phyloP scores from a whole-genome alignment of 768 basidiomycete genomes.

The Gyrodon lividus region DNA sequence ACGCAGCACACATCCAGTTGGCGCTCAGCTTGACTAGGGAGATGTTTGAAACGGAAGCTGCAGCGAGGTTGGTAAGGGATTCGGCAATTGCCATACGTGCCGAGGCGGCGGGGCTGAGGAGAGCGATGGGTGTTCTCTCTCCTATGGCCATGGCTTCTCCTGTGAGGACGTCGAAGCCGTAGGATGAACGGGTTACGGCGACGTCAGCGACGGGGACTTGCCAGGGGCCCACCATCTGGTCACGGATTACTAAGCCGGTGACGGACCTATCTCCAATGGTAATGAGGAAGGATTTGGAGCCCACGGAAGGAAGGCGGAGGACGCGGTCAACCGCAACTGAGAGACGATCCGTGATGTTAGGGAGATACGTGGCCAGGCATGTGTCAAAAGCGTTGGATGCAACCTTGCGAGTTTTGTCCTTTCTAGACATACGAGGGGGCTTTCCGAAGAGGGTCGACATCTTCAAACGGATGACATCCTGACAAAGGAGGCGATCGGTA shows the following conservation, averaged over 20 bases:
- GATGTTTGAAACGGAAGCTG: slow-evolving; percentile 70
- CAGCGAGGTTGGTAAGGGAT: slow-evolving; percentile 86
- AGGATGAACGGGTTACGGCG: slow-evolving; percentile 91
- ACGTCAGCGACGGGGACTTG: slow-evolving; percentile 98
- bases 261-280: slow-evolving; percentile 96
- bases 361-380: slow-evolving; percentile 65
- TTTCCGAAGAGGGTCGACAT: slow-evolving; percentile 98
- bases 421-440: slow-evolving; percentile 85
- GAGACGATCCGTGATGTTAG: slow-evolving; percentile 48
- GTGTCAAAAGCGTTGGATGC: slow-evolving; percentile 63
- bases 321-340: slow-evolving; percentile 73
- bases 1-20: slow-evolving; percentile 99
- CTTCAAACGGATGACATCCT: slow-evolving; percentile 81
- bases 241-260: slow-evolving; percentile 90
- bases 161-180: slow-evolving; percentile 79
- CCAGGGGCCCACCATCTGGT: slow-evolving; percentile 99
- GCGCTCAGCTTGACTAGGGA: slow-evolving; percentile 90
- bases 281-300: slow-evolving; percentile 95
- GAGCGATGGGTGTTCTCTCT: slow-evolving; percentile 90
- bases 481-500: slow-evolving; percentile 77
- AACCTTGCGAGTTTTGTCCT: slow-evolving; percentile 49
- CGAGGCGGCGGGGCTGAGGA: slow-evolving; percentile 84
- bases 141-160: slow-evolving; percentile 99
- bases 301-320: slow-evolving; percentile 88
- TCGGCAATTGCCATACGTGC: slow-evolving; percentile 97